Evolutionary conservation across 371 early-diverging fungal genomes (phyloP).

Genomic region (Lichtheimia hyalospora): DNA sequence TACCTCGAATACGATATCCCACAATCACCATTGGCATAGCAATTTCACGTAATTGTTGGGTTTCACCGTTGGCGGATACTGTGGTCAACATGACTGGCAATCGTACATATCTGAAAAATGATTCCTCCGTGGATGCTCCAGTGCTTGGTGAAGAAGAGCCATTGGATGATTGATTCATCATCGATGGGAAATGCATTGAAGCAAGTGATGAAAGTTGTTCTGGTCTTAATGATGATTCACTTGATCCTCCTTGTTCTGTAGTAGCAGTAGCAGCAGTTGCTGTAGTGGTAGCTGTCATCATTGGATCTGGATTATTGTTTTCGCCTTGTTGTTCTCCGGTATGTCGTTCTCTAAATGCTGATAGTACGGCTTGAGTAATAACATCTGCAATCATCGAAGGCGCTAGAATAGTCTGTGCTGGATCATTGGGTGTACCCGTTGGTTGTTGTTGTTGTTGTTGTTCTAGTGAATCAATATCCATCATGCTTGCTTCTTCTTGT

Average conservation of each 20-base stretch:
- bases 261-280: not conserved
- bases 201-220: not conserved
- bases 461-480: not conserved
- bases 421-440: not conserved
- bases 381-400: conserved; percentile 12
- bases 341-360: conserved; percentile 7
- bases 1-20: conserved; percentile 10
- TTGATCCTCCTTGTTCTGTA: not conserved
- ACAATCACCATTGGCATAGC: conserved; percentile 14
- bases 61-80: not conserved
- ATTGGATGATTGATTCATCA: not conserved
- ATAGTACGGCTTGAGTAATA: conserved; percentile 8
- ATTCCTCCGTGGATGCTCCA: not conserved
- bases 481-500: not conserved
- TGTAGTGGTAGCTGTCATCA: not conserved
- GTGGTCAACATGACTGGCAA: conserved; percentile 6
- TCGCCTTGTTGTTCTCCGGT: not conserved
- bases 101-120: conserved; percentile 15
- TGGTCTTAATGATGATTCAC: not conserved
- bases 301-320: not conserved
- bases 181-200: not conserved
- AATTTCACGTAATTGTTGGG: not conserved
- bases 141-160: not conserved
- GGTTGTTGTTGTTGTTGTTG: conserved; percentile 6
- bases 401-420: not conserved